A percentile compares a stretch with the other conserved stretches of the same genome.
Evolutionary conservation across 2,329 filamentous ascomycete genomes (phyloP).

Genomic region (Epichloe sylvatica): DNA sequence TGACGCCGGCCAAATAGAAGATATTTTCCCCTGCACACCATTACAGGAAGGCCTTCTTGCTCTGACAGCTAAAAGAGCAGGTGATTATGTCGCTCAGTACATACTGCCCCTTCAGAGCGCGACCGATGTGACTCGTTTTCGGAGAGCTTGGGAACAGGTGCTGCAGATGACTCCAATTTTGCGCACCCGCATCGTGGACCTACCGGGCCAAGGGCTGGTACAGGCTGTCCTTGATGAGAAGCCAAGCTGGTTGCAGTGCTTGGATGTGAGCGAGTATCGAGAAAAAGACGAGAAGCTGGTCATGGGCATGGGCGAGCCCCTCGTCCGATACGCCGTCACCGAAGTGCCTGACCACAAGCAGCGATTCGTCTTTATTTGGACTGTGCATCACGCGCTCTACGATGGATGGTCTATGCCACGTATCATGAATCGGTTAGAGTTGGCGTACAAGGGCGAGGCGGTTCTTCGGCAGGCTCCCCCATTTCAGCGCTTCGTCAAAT

Average conservation of each 20-base stretch:
- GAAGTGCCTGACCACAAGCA: background rate
- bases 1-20: slow-evolving; percentile 1
- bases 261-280: slow-evolving; percentile 20
- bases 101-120: slow-evolving; percentile 1
- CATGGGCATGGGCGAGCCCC: slow-evolving; percentile 11
- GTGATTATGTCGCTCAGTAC: slow-evolving; percentile 5
- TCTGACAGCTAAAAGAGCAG: slow-evolving; percentile 3
- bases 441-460: slow-evolving; percentile 18
- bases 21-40: slow-evolving; percentile 7
- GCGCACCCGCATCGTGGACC: slow-evolving; percentile 5
- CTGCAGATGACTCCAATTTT: slow-evolving; percentile 4
- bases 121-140: background rate
- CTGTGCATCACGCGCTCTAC: slow-evolving; percentile 36
- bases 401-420: slow-evolving; percentile 36
- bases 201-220: slow-evolving; percentile 19
- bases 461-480: slow-evolving; percentile 12
- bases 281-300: slow-evolving; percentile 16
- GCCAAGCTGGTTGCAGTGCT: slow-evolving; percentile 16
- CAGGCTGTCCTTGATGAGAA: slow-evolving; percentile 26
- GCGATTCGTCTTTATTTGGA: slow-evolving; percentile 16
- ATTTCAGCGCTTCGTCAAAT: slow-evolving; percentile 29
- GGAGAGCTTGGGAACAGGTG: slow-evolving; percentile 5
- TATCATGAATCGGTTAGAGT: slow-evolving; percentile 26
- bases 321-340: slow-evolving; percentile 6
- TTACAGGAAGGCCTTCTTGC: slow-evolving; percentile 7